Evolutionary conservation across 352 stramenopile species (phyloP), one percentile per base, ranked within the genome.

Genomic region (Aphanomyces astaci): DNA sequence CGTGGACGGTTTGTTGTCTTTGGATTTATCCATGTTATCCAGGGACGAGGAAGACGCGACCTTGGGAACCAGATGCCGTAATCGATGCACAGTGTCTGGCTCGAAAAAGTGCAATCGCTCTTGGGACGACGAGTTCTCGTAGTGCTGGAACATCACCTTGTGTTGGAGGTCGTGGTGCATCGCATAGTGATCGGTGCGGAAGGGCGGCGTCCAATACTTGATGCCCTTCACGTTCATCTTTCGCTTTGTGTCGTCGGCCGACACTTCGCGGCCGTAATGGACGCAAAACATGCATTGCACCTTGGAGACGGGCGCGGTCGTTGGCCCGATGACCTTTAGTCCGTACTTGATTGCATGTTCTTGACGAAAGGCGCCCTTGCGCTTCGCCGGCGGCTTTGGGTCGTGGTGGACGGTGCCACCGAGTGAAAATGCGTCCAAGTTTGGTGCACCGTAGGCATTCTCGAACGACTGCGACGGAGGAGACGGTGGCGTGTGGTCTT

Each of bases 251-350:
- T 68, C 62, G 36, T 51, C 39, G 43, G 49, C 31, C 7, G 49
- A 48, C 7, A 59, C 49, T 30, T 68, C 62, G 62, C 62, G 62
- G 32, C 62, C 62, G 55, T 59, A 68, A 22, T 68, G 62, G 15
- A 68, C 62, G 36, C 62, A 68, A 31, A 68, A 68, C 17, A 68
- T n/a, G 36, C 62, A 68, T 31, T 68, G 62, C 31, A 68, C 62
- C 33, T 68, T 68, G 62, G 49, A 27, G 25, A 68, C 62, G 10
- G 62, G 62, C 9, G 4, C 13, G 7, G 51, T 2, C 51, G 51
- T 59, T 17, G 56, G 56, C 5, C 28, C 28, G 25, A 68, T 33
- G 33, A 52, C 39, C 48, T 52, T 51, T 11, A 68, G 39, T 7
- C 62, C 62, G 39, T 59, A 68, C 27, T 68, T 51, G 22, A 68